Conservation (phyloP, 2,329 filamentous ascomycete species). For the Ophiostoma sp. region DNA sequence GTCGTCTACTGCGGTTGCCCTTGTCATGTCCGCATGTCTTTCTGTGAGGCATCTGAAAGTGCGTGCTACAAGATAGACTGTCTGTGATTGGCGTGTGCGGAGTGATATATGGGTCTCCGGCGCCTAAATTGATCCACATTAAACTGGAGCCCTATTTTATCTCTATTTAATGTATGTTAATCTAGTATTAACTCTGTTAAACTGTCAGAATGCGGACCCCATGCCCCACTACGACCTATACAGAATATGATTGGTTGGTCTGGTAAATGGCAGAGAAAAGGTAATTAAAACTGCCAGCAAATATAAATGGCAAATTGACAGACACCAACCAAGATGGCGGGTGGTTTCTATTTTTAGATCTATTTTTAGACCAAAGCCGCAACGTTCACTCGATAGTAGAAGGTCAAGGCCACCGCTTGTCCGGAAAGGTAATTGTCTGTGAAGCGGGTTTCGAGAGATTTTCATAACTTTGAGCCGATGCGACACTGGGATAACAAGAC, state of each 20-base stretch:
- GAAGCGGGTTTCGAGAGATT: not conserved
- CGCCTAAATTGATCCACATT: not conserved
- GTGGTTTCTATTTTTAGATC: slow-evolving; percentile 4
- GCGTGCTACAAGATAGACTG: not conserved
- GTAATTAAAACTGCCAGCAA: not conserved
- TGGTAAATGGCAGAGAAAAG: not conserved
- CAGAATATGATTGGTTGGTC: not conserved
- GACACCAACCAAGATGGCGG: not conserved
- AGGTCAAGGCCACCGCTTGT: not conserved
- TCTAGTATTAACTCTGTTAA: no score
- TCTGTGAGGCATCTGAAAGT: not conserved
- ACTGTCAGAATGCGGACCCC: not conserved
- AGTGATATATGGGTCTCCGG: not conserved
- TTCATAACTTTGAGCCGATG: not conserved
- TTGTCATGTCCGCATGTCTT: not conserved
- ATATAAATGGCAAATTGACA: not conserved
- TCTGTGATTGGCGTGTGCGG: not conserved
- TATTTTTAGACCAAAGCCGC: not conserved
- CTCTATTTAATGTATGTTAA: not conserved
- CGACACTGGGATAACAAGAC: not conserved
- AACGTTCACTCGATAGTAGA: not conserved
- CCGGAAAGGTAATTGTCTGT: no score
- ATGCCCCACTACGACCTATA: not conserved
- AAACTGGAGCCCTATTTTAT: not conserved
- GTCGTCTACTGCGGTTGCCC: not conserved